These are phyloP conservation scores for Macrolepiota albuminosa DNA, from an alignment of 768 basidiomycete genomes.

Conservation along the genomic window DNA sequence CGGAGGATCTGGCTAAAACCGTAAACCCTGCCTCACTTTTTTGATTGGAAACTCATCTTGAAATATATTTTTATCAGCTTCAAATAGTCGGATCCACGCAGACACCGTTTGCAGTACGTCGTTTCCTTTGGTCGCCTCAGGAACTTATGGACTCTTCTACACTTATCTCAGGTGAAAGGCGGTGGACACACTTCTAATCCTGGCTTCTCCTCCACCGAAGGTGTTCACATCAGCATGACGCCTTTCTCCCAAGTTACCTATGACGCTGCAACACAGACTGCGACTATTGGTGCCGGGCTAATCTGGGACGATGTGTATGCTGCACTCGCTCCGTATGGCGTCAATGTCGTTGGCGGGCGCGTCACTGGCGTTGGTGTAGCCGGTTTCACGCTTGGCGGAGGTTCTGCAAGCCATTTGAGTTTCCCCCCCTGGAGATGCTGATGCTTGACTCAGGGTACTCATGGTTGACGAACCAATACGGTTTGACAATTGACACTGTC, in stretches of 20 bases:
- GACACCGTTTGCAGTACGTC: conserved; percentile 52
- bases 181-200: conserved; percentile 55
- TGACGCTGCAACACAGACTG: conserved; percentile 33
- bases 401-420: conserved; percentile 29
- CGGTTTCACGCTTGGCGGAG: conserved; percentile 58
- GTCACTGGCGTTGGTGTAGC: conserved; percentile 56
- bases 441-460: conserved; percentile 47
- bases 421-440: conserved; percentile 22
- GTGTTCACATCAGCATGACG: conserved; percentile 54
- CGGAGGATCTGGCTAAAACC: conserved; percentile 44
- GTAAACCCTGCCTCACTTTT: conserved; percentile 25
- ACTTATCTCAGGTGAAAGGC: conserved; percentile 46
- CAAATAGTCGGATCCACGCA: conserved; percentile 35
- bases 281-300: conserved; percentile 38
- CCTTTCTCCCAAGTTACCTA: conserved; percentile 43
- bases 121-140: not conserved
- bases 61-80: conserved; percentile 30
- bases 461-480: conserved; percentile 58
- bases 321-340: conserved; percentile 41
- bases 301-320: conserved; percentile 64
- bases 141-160: not conserved
- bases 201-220: conserved; percentile 55
- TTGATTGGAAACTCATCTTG: not conserved
- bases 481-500: conserved; percentile 54
- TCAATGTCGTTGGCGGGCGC: conserved; percentile 56